Percentiles rank a stretch among this genome's conserved stretches.
Conservation (phyloP, 441 rosid genomes). For the Hura crepitans region DNA sequence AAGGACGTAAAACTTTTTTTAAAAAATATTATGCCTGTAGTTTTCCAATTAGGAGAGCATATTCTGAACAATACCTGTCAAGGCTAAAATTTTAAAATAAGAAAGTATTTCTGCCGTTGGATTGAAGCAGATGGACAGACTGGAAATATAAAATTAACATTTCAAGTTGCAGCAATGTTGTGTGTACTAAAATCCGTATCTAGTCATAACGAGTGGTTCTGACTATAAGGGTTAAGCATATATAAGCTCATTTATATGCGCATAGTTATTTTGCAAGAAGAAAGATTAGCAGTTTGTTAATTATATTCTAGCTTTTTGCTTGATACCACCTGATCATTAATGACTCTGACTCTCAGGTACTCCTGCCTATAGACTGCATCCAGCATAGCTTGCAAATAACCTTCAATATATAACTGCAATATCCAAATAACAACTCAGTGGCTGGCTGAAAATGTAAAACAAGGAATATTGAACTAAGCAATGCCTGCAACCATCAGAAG, state of each 20-base stretch:
- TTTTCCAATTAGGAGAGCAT: neutral
- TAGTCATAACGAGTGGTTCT: neutral
- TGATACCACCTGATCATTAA: slow-evolving; percentile 74
- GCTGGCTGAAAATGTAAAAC: slow-evolving; percentile 9
- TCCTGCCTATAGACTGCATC: slow-evolving; percentile 85
- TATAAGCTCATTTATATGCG: neutral
- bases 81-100: neutral
- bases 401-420: slow-evolving; percentile 85
- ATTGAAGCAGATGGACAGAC: neutral
- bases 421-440: slow-evolving; percentile 19
- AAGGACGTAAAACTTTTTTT: neutral
- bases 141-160: neutral
- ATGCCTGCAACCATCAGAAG: neutral
- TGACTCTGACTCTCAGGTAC: slow-evolving; percentile 86
- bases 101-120: neutral
- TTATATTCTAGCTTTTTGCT: neutral
- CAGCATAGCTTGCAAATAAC: slow-evolving; percentile 96
- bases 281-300: neutral
- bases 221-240: neutral
- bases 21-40: neutral
- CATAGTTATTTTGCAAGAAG: neutral
- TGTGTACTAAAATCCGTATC: neutral
- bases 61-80: neutral
- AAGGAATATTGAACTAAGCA: neutral
- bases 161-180: neutral